Evolutionary conservation across 2,329 filamentous ascomycete genomes (phyloP), one percentile per base, ranked within the genome.

Genomic region (Coniochaeta ligniaria): DNA sequence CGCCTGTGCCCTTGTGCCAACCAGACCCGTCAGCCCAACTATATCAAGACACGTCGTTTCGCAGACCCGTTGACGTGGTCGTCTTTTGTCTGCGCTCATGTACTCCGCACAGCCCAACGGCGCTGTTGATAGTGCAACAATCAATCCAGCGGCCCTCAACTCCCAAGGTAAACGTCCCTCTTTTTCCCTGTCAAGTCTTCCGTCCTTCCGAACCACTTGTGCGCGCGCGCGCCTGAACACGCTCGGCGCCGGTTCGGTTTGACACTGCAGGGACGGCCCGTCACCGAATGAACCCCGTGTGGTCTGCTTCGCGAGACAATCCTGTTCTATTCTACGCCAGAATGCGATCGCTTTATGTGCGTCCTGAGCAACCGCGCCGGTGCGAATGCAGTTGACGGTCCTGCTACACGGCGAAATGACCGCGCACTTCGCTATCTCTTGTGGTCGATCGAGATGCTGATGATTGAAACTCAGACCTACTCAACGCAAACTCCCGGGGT

Each of bases 81-180:
- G 73, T 72, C 73, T 75, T 73, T 75, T 24, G 54, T 71, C 75
- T 72, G 75, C 71, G 71, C 75, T 75, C 74, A 81, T 83, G 80
- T 83, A 83, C 80, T 80, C 83, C 74, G 79, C 82, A 75, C 81
- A 84, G 76, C 83, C 87, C 75, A 88, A 88, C 81, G 85, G 86
- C 77, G 89, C 90, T 83, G 54, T 57, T 35, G 89, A 91, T 74
- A 89, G 89, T 80, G 90, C 89, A 74, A 96, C 92, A 73, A 95
- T 96, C 82, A 91, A 96, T 82, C 92, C 92, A 74, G 91, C 91
- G 71, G 90, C 89, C 66, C 83, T 96, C 79, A 92, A 89, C 79
- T 88, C 87, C 73, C 80, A 87, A 80, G 86, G 90, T 94, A 87
- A 75, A 79, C 81, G 62, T 62, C 63, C 43, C 54, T 66, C 66